Evolutionary conservation across 1,284 basidiomycete genomes (phyloP), one percentile per base, ranked within the genome.

Genomic region (Cerioporus squamosus): DNA sequence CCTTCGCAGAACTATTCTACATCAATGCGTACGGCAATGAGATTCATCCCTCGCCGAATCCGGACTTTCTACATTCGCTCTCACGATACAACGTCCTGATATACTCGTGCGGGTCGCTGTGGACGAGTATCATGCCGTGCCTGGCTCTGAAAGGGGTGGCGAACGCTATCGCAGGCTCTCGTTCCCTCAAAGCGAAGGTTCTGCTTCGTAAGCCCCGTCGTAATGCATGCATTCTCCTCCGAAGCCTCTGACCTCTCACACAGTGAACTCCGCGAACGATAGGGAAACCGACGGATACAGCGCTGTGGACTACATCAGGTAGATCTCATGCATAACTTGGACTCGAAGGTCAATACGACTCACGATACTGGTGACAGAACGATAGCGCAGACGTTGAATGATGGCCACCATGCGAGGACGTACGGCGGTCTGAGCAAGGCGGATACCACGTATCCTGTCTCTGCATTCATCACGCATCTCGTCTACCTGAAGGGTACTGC

Each of bases 1-100:
- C 29, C 29, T 29, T 29, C 29, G 46, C 66, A 91, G 89, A 90
- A 50, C 75, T 98, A 42, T 93, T 91, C 70, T 98, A 98, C 75
- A 95, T 98, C 75, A 98, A 98, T 71, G 86, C 90, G 2, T 96
- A 95, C 66, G 94, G 94, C 2, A 88, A 88, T 73, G 94, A 97
- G 75, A 91, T 98, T 51, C 90, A 92, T 68, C 95, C 95, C 7
- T 81, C 85, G 23, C 94, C 95, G 0, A 97, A 96, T 70, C 84
- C 87, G 1, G 91, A 93, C 44, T 95, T 91, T 69, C 71, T 97
- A 24, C 74, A 84, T 5, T 84, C 85, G 38, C 76, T 98, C 3
- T 73, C 75, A 1, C 75, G 81, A n/a, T 84, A 84, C 55, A 84
- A 90, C 63, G 81, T 91, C 2, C 76, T 98, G 31, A 86, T 98